These are phyloP conservation scores for Metschnikowia lunata DNA, from an alignment of 805 yeast genomes.

Conservation along the genomic window DNA sequence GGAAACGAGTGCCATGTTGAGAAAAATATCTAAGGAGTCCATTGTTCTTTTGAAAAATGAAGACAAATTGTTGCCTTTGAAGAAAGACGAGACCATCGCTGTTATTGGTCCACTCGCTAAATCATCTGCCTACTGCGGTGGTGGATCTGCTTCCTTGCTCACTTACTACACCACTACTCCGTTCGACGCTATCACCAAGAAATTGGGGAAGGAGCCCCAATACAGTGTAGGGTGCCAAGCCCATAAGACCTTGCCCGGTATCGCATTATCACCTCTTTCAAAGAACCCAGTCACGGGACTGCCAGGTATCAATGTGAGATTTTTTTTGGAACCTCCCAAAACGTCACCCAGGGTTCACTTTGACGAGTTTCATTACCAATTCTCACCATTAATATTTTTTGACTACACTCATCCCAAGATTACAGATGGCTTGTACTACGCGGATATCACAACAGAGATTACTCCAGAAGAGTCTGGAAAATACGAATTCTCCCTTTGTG, in stretches of 20 bases:
- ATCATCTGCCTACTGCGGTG: slow-evolving; percentile 49
- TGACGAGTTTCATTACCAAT: slow-evolving; percentile 20
- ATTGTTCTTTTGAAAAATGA: slow-evolving; percentile 58
- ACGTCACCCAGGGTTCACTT: slow-evolving; percentile 20
- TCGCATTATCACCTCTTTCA: slow-evolving; percentile 18
- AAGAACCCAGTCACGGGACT: slow-evolving; percentile 21
- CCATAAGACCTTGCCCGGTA: slow-evolving; percentile 29
- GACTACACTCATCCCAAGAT: slow-evolving; percentile 14
- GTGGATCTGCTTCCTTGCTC: slow-evolving; percentile 55
- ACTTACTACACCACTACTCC: slow-evolving; percentile 49
- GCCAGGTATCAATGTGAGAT: slow-evolving; percentile 23
- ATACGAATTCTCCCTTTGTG: slow-evolving; percentile 13
- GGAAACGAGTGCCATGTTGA: slow-evolving; percentile 20
- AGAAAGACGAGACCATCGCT: slow-evolving; percentile 37
- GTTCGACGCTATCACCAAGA: slow-evolving; percentile 39
- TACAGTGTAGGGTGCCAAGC: slow-evolving; percentile 34
- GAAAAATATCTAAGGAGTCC: slow-evolving; percentile 35
- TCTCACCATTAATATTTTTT: slow-evolving; percentile 14
- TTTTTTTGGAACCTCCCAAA: slow-evolving; percentile 24
- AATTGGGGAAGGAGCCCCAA: slow-evolving; percentile 22
- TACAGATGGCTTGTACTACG: slow-evolving; percentile 8
- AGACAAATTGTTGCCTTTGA: slow-evolving; percentile 42
- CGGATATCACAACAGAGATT: slow-evolving; percentile 20
- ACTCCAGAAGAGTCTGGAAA: slow-evolving; percentile 20
- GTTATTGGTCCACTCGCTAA: slow-evolving; percentile 61